phyloP scores from a whole-genome alignment of 192 early-diverging fungal species.

The Gamsiella multidivaricata region DNA sequence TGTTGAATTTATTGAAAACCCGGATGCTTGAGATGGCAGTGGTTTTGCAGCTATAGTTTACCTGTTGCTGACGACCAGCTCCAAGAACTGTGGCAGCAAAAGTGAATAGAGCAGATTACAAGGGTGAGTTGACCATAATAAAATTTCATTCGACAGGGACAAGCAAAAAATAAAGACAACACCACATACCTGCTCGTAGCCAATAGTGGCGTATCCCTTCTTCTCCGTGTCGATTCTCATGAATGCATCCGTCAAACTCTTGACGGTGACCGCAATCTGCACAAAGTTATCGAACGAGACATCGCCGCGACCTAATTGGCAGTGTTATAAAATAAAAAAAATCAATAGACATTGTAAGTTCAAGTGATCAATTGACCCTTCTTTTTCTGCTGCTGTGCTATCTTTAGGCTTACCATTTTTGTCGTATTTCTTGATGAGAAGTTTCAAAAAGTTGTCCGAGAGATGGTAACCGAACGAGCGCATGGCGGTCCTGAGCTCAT shows the following conservation, averaged over 20 bases:
- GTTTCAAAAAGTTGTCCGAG: conserved; percentile 69
- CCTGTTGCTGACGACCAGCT: conserved; percentile 65
- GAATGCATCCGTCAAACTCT: conserved; percentile 81
- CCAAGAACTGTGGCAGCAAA: conserved; percentile 58
- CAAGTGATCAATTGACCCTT: too few species aligned
- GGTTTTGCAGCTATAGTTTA: too few species aligned
- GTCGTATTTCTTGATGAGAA: conserved; percentile 81
- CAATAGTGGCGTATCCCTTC: conserved; percentile 82
- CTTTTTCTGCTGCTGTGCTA: too few species aligned
- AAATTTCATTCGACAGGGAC: too few species aligned
- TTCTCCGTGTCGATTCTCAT: conserved; percentile 74
- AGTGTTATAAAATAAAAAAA: too few species aligned
- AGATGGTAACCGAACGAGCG: conserved; percentile 84
- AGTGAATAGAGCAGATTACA: too few species aligned
- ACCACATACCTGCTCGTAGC: conserved; percentile 72
- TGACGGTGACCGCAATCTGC: conserved; percentile 77
- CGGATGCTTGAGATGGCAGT: too few species aligned
- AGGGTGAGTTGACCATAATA: too few species aligned
- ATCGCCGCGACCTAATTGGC: conserved; percentile 69
- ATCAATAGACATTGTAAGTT: too few species aligned
- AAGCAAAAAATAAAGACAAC: not conserved
- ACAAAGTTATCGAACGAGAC: conserved; percentile 90
- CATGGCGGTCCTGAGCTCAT: conserved; percentile 76
- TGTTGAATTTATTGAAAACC: too few species aligned
- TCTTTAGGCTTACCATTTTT: conserved; percentile 79